These are phyloP conservation scores for Globisporangium abappressorium DNA, from an alignment of 352 stramenopile species.

Conservation along the genomic window DNA sequence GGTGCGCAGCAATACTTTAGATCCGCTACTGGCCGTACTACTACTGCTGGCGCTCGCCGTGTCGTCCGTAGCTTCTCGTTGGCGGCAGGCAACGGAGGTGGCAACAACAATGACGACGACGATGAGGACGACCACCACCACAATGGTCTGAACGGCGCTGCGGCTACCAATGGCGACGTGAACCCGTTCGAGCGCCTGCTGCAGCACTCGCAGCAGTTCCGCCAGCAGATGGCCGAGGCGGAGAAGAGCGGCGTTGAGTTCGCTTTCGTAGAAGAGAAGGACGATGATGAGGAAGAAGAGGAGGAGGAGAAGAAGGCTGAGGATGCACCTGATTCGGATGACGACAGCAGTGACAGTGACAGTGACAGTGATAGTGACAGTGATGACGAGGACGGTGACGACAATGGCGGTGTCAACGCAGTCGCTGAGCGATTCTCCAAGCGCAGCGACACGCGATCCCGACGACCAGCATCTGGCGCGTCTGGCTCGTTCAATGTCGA, in stretches of 20 bases:
- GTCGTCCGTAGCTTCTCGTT: conserved; percentile 15
- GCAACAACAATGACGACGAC: conserved; percentile 20
- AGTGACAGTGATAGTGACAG: conserved; percentile 7
- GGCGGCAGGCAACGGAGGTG: background rate
- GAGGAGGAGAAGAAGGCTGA: conserved; percentile 11
- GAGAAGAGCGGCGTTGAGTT: conserved; percentile 18
- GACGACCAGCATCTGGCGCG: conserved; percentile 1
- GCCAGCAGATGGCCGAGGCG: conserved; percentile 25
- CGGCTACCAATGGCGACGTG: conserved; percentile 26
- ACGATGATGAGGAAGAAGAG: conserved; percentile 17
- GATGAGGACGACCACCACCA: conserved; percentile 9
- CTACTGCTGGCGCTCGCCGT: conserved; percentile 1
- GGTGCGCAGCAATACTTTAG: background rate
- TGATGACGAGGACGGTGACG: conserved; percentile 17
- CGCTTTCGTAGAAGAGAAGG: conserved; percentile 12
- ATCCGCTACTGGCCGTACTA: conserved; percentile 20
- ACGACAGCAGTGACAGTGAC: conserved; percentile 10
- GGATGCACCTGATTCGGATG: conserved; percentile 17
- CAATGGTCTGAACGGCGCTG: conserved; percentile 2
- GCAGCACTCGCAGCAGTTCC: conserved; percentile 67
- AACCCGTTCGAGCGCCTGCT: conserved; percentile 67
- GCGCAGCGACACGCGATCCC: background rate
- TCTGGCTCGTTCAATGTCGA: conserved; percentile 2
- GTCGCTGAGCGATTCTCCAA: background rate
- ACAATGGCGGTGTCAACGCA: background rate